Conservation (phyloP, 164 flowering plant genomes). For the Warburgia ugandensis region DNA sequence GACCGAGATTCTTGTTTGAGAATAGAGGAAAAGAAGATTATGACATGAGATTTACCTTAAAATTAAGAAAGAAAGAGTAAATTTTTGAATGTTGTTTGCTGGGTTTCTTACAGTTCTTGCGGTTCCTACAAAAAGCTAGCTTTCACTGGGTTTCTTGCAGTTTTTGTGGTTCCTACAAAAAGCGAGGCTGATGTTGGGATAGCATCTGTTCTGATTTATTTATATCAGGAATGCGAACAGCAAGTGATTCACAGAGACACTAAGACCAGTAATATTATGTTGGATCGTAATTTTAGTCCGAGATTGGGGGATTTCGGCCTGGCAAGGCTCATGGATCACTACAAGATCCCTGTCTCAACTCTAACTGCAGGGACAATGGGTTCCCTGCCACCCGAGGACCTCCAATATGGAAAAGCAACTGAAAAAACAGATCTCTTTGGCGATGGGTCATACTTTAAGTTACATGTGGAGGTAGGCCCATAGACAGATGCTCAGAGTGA, state of each 20-base stretch:
- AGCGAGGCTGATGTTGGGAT: conserved; percentile 60
- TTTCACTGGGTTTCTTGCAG: too few species aligned
- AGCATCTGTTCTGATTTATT: conserved; percentile 68
- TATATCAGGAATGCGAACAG: conserved; percentile 89
- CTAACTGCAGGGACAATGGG: conserved; percentile 97
- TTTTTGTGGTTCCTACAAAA: too few species aligned
- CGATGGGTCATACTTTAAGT: conserved; percentile 86
- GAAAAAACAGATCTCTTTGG: conserved; percentile 88
- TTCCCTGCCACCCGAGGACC: conserved; percentile 89
- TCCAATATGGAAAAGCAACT: conserved; percentile 85
- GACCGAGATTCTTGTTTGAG: too few species aligned
- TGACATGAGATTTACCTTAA: too few species aligned
- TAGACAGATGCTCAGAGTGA: conserved; percentile 40
- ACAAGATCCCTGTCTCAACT: conserved; percentile 84
- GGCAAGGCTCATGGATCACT: conserved; percentile 88
- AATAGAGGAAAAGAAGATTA: too few species aligned
- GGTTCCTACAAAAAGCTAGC: too few species aligned
- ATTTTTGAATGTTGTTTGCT: too few species aligned
- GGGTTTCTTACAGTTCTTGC: too few species aligned
- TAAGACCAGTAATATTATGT: conserved; percentile 75
- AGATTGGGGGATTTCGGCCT: conserved; percentile 87
- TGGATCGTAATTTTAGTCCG: conserved; percentile 59
- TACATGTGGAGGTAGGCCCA: conserved; percentile 88
- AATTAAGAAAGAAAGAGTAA: too few species aligned
- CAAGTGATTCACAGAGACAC: conserved; percentile 92